phyloP scores from a whole-genome alignment of 805 yeast genomes.

The Limtongozyma cylindracea region DNA sequence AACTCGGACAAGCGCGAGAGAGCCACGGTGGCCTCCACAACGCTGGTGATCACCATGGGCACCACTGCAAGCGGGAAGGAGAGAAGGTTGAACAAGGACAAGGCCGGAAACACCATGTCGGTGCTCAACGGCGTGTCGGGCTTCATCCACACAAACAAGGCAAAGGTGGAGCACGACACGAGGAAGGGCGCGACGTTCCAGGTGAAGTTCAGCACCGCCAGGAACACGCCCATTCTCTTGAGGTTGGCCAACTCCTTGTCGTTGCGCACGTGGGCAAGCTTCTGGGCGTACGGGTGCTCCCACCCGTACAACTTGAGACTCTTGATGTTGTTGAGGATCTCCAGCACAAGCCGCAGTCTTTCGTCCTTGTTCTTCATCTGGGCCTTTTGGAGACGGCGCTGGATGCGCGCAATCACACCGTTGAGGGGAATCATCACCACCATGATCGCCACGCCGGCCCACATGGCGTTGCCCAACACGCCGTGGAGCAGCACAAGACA shows the following conservation, averaged over 20 bases:
- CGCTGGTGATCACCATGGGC: conserved; percentile 70
- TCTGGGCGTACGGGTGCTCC: conserved; percentile 68
- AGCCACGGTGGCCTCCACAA: conserved; percentile 80
- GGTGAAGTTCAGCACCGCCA: conserved; percentile 46
- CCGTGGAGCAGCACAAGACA: conserved; percentile 53
- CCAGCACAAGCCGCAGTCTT: conserved; percentile 73
- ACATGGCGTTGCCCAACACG: conserved; percentile 71
- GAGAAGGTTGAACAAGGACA: conserved; percentile 67
- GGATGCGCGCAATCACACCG: conserved; percentile 36
- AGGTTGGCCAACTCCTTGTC: conserved; percentile 63
- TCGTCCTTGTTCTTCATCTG: conserved; percentile 87
- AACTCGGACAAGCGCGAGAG: conserved; percentile 48
- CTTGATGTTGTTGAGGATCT: conserved; percentile 75
- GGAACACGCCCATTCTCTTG: conserved; percentile 43
- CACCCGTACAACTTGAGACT: conserved; percentile 86
- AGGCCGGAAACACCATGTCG: conserved; percentile 80
- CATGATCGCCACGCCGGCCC: conserved; percentile 81
- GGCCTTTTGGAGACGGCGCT: conserved; percentile 47
- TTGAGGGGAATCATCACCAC: conserved; percentile 60
- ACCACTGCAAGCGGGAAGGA: conserved; percentile 81
- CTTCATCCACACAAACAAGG: conserved; percentile 37
- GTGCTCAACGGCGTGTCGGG: conserved; percentile 46
- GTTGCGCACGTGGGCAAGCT: conserved; percentile 63
- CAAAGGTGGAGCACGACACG: conserved; percentile 80
- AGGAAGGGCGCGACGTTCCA: conserved; percentile 77